Percentiles rank a stretch among this genome's conserved stretches.
Conservation (phyloP, 2,329 filamentous ascomycete species). For the Cephalotrichum gorgonifer region DNA sequence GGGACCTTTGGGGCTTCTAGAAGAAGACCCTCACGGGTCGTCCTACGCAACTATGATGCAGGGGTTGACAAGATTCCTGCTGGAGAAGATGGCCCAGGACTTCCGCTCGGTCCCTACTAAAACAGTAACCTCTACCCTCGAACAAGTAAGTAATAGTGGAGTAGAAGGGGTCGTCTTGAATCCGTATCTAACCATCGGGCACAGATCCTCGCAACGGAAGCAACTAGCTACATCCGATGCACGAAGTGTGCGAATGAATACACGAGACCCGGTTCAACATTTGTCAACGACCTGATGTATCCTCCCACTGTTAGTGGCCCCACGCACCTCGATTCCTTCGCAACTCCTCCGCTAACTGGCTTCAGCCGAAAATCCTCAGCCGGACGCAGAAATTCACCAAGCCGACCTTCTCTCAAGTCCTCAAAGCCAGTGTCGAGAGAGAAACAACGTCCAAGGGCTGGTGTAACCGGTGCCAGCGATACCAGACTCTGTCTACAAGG, state of each 20-base stretch:
- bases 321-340: neutral
- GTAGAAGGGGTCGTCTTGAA: neutral
- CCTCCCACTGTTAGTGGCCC: constrained; percentile 39
- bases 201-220: constrained; percentile 55
- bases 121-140: constrained; percentile 47
- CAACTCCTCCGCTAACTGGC: constrained; percentile 11
- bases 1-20: constrained; percentile 66
- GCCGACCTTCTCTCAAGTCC: constrained; percentile 73
- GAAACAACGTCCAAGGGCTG: constrained; percentile 85
- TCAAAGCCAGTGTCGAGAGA: constrained; percentile 87
- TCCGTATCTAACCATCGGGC: neutral
- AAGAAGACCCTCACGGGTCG: constrained; percentile 67
- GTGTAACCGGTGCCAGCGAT: constrained; percentile 84
- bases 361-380: constrained; percentile 15
- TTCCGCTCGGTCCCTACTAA: constrained; percentile 56
- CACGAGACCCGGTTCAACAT: constrained; percentile 65
- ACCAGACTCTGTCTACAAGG: constrained; percentile 76
- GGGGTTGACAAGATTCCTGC: constrained; percentile 71
- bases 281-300: constrained; percentile 81
- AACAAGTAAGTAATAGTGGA: constrained; percentile 40
- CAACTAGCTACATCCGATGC: constrained; percentile 67
- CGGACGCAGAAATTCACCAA: constrained; percentile 41
- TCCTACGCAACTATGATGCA: constrained; percentile 77
- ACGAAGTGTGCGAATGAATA: constrained; percentile 83
- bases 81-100: constrained; percentile 72